Percentiles rank a stretch among this genome's conserved stretches.
Conservation (phyloP, 78 protist species). For the Bodo saltans region DNA sequence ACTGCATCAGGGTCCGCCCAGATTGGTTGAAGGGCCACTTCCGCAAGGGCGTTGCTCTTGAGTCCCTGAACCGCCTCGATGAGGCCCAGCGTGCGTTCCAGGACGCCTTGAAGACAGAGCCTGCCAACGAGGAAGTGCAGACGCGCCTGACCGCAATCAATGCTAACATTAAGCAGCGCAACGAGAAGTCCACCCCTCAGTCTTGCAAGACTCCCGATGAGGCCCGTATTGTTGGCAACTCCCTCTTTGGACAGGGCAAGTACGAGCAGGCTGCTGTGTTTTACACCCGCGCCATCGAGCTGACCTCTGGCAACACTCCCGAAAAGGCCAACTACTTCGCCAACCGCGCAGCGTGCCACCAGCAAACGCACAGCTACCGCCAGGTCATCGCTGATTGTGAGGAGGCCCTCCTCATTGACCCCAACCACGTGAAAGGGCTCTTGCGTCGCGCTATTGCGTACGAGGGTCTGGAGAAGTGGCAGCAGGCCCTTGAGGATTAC, state of each 20-base stretch:
- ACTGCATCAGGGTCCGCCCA: slow-evolving; percentile 6
- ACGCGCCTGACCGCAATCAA: background rate
- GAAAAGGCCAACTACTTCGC: slow-evolving; percentile 47
- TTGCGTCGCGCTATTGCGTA: slow-evolving; percentile 31
- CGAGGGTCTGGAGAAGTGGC: slow-evolving; percentile 33
- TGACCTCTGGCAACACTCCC: slow-evolving; percentile 44
- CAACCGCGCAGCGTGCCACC: slow-evolving; percentile 63
- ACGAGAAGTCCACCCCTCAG: background rate
- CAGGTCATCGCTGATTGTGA: slow-evolving; percentile 42
- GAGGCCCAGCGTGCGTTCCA: slow-evolving; percentile 9
- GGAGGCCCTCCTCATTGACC: slow-evolving; percentile 28
- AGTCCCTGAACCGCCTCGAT: background rate
- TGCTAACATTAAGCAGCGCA: background rate
- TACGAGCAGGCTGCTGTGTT: slow-evolving; percentile 69
- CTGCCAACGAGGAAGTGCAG: slow-evolving; percentile 16
- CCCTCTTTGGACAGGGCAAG: slow-evolving; percentile 59
- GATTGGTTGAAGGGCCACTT: slow-evolving; percentile 34
- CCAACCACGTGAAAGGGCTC: slow-evolving; percentile 32
- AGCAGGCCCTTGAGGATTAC: slow-evolving; percentile 34
- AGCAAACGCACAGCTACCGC: slow-evolving; percentile 43
- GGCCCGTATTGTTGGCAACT: slow-evolving; percentile 65
- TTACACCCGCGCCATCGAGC: slow-evolving; percentile 70
- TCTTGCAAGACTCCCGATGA: slow-evolving; percentile 5
- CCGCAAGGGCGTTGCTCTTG: slow-evolving; percentile 26
- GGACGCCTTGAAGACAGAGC: background rate